Base-by-base conservation (phyloP, 192 early-diverging fungal genomes). In the Rhizoclosmatium globosum region DNA sequence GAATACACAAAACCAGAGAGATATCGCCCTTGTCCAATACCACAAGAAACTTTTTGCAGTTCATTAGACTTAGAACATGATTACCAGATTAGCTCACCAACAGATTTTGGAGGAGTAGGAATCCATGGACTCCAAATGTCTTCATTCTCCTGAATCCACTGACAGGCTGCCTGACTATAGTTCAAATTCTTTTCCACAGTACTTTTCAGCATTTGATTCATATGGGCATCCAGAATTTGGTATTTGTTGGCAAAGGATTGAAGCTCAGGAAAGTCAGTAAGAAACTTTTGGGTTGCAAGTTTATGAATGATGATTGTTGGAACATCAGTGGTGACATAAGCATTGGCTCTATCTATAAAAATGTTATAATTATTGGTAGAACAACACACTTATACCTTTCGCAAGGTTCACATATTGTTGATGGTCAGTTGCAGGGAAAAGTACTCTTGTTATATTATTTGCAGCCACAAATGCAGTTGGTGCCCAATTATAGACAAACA, bases 401-500 rank as follows among this genome's bases (percentile, higher is more conserved):
- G 1, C 17, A 7, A 53, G 17, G 50, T 53, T 7, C 50, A 62
- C n/a, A 21, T 74, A 74, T 48, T 74, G 72, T 4, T 41, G 58
- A 19, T 17, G 60, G 62, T 74, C 72, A 21, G 72, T 62, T 9
- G 72, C 72, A 2, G 78, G 70, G 9, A 79, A 64, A 7, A 73
- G 43, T n/a, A 79, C 59, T 44, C 47, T 42, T 3, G 77, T 78
- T 4, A 78, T 15, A 60, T 78, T 71, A 21, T 68, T 61, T 31
- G 58, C 4, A 11, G 77, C 77, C 41, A 71, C 59, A 47, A 78
- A 78, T 13, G 57, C 50, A 41, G 23, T 78, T 4, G 77, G 77
- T 23, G 42, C 31, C 78, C 78, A 79, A 38, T 79, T 73, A 61
- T 79, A 79, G 7, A 79, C n/a, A 41, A 79, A 64, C 4, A 74